Evolutionary conservation across 768 basidiomycete species (phyloP).

Genomic region (Auricularia sp.): DNA sequence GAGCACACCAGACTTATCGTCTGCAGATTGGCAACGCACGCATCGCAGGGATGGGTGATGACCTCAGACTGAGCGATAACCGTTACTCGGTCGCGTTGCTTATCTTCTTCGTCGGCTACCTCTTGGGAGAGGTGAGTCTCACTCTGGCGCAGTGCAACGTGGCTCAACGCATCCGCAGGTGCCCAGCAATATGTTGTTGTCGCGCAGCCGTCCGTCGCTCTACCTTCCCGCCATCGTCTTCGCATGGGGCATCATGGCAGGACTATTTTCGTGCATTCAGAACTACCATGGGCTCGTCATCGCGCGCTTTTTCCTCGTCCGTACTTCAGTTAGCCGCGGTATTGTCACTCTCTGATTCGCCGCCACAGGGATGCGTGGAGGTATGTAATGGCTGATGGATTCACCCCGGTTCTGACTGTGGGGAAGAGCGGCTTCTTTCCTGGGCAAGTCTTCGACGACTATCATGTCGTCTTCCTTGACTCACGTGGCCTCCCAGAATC

Average conservation of each 20-base stretch:
- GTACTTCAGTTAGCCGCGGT: background rate
- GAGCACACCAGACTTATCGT: background rate
- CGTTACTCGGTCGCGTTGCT: background rate
- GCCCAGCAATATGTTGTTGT: background rate
- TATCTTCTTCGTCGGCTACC: background rate
- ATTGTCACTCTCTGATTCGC: background rate
- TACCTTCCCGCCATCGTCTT: background rate
- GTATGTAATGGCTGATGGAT: background rate
- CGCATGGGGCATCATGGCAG: background rate
- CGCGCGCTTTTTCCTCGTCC: background rate
- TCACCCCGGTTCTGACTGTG: background rate
- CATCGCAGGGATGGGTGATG: background rate
- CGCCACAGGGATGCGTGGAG: background rate
- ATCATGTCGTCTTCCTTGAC: background rate
- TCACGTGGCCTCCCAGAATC: background rate
- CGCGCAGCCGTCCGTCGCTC: background rate
- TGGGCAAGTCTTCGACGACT: background rate
- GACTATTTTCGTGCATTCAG: background rate
- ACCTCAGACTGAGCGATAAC: background rate
- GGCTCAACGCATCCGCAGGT: background rate
- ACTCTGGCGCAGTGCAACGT: background rate
- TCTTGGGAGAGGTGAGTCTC: background rate
- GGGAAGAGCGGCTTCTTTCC: background rate
- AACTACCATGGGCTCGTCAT: background rate
- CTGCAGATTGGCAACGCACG: background rate